phyloP scores from a whole-genome alignment of 129 eudicot species.

The Mikania micrantha region DNA sequence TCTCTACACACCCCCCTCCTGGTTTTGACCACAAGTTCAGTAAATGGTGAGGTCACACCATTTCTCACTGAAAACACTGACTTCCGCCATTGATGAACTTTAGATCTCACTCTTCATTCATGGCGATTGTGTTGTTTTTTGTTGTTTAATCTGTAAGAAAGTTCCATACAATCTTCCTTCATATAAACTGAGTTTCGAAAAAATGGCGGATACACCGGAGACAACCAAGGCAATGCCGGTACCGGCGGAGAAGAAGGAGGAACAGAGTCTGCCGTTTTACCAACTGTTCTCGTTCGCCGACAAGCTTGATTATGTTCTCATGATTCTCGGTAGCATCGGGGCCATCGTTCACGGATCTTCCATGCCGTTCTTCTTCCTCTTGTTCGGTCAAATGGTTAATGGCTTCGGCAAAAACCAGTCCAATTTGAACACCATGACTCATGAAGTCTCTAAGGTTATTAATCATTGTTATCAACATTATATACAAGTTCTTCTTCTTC shows the following conservation, averaged over 20 bases:
- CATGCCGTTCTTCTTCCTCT: constrained; percentile 90
- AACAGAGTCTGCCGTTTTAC: constrained; percentile 75
- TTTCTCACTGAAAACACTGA: constrained; percentile 20
- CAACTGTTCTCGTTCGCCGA: constrained; percentile 83
- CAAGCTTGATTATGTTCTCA: constrained; percentile 51
- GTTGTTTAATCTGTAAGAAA: background rate
- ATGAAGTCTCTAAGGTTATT: constrained; percentile 83
- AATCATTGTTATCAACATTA: background rate
- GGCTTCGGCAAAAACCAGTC: constrained; percentile 93
- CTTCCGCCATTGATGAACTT: background rate
- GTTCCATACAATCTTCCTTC: background rate
- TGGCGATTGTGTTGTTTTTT: background rate
- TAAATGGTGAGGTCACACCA: constrained; percentile 12
- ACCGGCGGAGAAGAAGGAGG: constrained; percentile 75
- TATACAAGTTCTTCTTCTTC: background rate
- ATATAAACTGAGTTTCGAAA: background rate
- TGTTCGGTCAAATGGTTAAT: constrained; percentile 90
- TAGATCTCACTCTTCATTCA: constrained; percentile 6
- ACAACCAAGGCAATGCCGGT: constrained; percentile 57
- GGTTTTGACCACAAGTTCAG: constrained; percentile 28
- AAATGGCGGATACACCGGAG: constrained; percentile 67
- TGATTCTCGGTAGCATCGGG: constrained; percentile 76
- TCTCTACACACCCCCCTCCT: background rate
- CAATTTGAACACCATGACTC: constrained; percentile 77
- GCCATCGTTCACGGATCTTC: constrained; percentile 96